Conservation (phyloP, 73 alveolate genomes). For the Durusdinium trenchii region DNA sequence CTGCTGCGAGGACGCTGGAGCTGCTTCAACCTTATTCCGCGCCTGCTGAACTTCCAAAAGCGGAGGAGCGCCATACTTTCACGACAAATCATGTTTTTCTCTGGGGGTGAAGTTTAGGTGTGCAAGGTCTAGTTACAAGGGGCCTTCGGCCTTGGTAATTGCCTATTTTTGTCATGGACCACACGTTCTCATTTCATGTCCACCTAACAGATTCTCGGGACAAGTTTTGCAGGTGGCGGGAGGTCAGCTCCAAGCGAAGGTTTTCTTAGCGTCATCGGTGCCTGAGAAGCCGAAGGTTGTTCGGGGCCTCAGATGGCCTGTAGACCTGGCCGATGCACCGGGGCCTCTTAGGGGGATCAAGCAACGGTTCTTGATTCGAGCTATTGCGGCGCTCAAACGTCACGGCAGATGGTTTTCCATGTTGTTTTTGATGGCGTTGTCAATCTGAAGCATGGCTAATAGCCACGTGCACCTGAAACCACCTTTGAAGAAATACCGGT, state of each 20-base stretch:
- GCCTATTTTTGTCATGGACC: background rate
- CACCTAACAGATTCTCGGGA: background rate
- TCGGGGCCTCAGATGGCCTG: no score
- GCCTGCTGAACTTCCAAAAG: background rate
- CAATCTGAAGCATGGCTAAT: background rate
- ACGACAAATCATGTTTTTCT: background rate
- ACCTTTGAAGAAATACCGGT: background rate
- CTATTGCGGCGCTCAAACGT: no score
- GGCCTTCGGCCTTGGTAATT: background rate
- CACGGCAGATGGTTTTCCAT: no score
- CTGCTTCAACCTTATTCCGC: background rate
- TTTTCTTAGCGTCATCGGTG: no score
- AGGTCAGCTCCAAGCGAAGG: no score
- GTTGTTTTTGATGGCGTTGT: no score
- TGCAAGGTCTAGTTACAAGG: background rate
- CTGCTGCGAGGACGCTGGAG: constrained; percentile 15
- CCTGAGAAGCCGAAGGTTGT: no score
- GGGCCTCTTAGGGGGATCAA: no score
- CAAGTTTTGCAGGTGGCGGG: no score
- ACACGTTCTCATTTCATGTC: background rate
- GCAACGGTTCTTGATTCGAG: no score
- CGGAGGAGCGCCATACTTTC: no score
- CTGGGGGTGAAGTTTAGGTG: background rate
- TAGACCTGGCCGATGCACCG: no score
- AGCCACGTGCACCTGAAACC: background rate